These are phyloP conservation scores for Thraustochytrium sp. DNA, from an alignment of 352 stramenopile genomes.

Conservation along the genomic window DNA sequence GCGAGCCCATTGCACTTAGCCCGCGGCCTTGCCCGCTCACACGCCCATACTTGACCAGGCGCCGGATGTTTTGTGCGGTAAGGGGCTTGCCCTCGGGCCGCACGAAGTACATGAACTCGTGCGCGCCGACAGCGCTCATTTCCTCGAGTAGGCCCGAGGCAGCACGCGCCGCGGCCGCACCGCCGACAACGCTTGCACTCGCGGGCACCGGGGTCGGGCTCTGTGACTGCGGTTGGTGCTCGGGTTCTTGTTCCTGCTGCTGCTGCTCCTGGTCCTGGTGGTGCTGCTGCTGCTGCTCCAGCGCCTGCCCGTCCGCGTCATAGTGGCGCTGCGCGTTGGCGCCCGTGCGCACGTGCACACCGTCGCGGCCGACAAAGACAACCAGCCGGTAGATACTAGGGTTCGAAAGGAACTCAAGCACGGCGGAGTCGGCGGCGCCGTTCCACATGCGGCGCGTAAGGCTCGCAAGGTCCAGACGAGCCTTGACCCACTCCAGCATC, in stretches of 20 bases:
- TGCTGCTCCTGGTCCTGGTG: too few species aligned
- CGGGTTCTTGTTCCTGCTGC: too few species aligned
- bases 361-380: slow-evolving; percentile 34
- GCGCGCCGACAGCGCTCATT: neutral
- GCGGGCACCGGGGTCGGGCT: neutral
- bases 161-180: neutral
- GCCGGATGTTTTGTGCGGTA: slow-evolving; percentile 43
- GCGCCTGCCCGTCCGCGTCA: too few species aligned
- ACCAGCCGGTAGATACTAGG: slow-evolving; percentile 30
- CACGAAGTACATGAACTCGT: slow-evolving; percentile 49
- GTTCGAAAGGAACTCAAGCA: slow-evolving; percentile 41
- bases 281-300: too few species aligned
- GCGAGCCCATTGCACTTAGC: slow-evolving; percentile 38
- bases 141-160: slow-evolving; percentile 32
- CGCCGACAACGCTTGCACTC: too few species aligned
- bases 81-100: slow-evolving; percentile 45
- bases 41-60: slow-evolving; percentile 47
- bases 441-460: slow-evolving; percentile 3
- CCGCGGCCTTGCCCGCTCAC: slow-evolving; percentile 4
- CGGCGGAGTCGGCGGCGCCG: neutral
- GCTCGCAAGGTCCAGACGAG: neutral
- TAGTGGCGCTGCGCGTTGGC: neutral
- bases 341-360: slow-evolving; percentile 31
- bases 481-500: slow-evolving; percentile 42
- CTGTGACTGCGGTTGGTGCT: too few species aligned